Conservation (phyloP, 2,329 filamentous ascomycete species). For the Orbilia oligospora region DNA sequence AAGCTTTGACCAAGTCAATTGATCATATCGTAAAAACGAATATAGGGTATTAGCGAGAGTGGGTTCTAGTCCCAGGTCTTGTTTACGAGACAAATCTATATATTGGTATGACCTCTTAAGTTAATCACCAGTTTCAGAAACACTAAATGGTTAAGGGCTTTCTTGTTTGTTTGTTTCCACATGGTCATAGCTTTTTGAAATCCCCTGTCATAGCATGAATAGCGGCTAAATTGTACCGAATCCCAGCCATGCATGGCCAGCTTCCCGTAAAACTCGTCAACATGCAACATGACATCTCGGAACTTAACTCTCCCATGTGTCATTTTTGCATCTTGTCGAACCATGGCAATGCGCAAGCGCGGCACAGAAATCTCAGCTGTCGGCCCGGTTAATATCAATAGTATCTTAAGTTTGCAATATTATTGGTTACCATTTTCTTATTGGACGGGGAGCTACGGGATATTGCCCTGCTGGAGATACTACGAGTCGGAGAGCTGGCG, state of each 20-base stretch:
- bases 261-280: too few species aligned
- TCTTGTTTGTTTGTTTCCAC: too few species aligned
- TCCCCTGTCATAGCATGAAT: too few species aligned
- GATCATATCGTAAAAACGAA: too few species aligned
- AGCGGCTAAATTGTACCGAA: neutral
- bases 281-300: neutral
- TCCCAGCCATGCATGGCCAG: too few species aligned
- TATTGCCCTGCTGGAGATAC: neutral
- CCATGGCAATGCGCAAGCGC: slow-evolving; percentile 19
- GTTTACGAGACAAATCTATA: too few species aligned
- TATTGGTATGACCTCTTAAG: neutral
- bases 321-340: neutral
- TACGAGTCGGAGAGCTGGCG: neutral
- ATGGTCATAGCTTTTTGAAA: slow-evolving; percentile 1
- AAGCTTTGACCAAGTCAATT: neutral
- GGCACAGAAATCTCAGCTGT: neutral
- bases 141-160: too few species aligned
- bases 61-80: too few species aligned
- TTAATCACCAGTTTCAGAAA: neutral
- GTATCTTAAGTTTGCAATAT: neutral
- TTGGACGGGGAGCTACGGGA: neutral
- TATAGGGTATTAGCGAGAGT: too few species aligned
- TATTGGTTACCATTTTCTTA: neutral
- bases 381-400: neutral
- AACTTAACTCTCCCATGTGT: neutral